Conservation (phyloP, 176 grass and related monocot genomes). For the Musa troglodytarum region DNA sequence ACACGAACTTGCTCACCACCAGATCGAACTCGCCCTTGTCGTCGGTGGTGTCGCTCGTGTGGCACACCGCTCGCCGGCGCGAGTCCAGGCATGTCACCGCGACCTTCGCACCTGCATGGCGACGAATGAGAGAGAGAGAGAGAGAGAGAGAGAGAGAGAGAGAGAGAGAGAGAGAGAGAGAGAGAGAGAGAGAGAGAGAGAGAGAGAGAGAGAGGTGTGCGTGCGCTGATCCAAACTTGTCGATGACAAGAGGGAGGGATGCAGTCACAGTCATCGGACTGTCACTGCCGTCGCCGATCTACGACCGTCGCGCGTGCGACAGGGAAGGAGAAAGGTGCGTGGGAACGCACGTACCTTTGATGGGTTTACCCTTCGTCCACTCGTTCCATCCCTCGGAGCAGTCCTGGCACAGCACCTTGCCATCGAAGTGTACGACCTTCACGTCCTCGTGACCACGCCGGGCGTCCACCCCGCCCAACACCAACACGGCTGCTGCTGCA, state of each 20-base stretch:
- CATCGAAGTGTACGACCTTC: slow-evolving; percentile 41
- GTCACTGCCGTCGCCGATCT: too few species aligned
- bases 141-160: too few species aligned
- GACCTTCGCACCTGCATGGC: slow-evolving; percentile 33
- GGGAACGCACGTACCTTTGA: slow-evolving; percentile 38
- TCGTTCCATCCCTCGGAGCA: slow-evolving; percentile 69
- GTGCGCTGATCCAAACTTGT: too few species aligned
- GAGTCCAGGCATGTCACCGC: slow-evolving; percentile 55
- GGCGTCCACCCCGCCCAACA: slow-evolving; percentile 11
- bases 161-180: too few species aligned
- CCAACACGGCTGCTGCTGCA: neutral
- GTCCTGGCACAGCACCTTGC: slow-evolving; percentile 76
- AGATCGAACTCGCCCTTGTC: slow-evolving; percentile 40
- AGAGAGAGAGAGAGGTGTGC: too few species aligned
- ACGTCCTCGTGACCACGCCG: neutral
- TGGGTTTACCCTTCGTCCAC: slow-evolving; percentile 43
- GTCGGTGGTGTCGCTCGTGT: slow-evolving; percentile 37
- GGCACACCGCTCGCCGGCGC: slow-evolving; percentile 26
- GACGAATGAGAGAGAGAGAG: too few species aligned
- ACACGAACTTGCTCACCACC: slow-evolving; percentile 23
- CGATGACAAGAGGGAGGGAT: too few species aligned
- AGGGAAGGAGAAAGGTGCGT: neutral
- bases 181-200: too few species aligned
- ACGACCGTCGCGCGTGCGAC: neutral
- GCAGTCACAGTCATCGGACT: too few species aligned